A percentile compares a stretch with the other conserved stretches of the same genome.
Evolutionary conservation across 352 stramenopile genomes (phyloP).

Genomic region (Ophiocytium majus): DNA sequence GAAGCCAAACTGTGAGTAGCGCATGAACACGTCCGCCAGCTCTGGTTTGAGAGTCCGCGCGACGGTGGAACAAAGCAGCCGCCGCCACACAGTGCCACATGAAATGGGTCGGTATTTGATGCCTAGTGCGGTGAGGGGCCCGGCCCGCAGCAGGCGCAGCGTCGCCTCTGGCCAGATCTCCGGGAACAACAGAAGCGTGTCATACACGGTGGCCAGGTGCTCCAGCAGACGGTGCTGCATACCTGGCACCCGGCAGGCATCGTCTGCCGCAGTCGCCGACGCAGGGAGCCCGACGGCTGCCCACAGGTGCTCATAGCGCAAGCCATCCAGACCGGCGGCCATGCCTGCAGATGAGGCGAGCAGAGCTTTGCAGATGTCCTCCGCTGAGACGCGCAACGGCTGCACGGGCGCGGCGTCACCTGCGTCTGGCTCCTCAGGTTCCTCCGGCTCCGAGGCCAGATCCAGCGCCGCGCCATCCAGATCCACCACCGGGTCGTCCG

Average conservation of each 20-base stretch:
- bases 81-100: background rate
- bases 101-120: background rate
- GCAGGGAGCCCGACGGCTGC: background rate
- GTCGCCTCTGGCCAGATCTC: constrained; percentile 6
- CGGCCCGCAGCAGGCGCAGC: background rate
- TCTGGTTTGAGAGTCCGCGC: too few species aligned
- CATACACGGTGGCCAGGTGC: background rate
- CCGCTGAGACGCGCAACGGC: background rate
- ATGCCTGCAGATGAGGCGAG: background rate
- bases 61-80: too few species aligned
- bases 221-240: background rate
- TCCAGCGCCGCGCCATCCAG: too few species aligned
- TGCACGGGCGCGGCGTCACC: background rate
- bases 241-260: background rate
- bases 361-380: background rate
- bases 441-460: too few species aligned
- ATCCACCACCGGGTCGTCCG: too few species aligned
- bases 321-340: background rate
- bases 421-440: background rate
- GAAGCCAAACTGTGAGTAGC: constrained; percentile 11
- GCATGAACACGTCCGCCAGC: background rate
- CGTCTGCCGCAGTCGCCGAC: background rate
- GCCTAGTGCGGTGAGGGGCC: background rate
- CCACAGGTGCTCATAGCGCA: background rate
- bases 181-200: too few species aligned